Evolutionary conservation across 164 flowering plant genomes (phyloP), one percentile per base, ranked within the genome.

Genomic region (Vitis amurensis): DNA sequence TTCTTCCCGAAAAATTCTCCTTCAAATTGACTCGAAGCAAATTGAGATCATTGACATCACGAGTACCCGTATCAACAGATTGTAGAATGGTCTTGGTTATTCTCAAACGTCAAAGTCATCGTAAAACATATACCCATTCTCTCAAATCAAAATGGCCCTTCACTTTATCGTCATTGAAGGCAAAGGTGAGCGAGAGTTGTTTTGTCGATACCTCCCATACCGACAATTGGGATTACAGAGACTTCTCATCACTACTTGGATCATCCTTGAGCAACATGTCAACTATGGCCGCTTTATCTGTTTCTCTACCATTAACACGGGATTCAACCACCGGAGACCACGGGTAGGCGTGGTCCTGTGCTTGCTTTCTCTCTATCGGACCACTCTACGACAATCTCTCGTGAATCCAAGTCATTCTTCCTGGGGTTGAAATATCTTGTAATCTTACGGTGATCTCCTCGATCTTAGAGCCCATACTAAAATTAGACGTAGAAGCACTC

Each of bases 161-260:
- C 23, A 65, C 64, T 9, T 2, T 2, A 23, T 23, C 50, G 50
- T 76, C 72, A 47, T 68, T 63, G 49, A 56, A 76, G 3, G 63
- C 65, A 13, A 13, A 52, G 31, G 23, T 50, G 71, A 31, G 75
- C 75, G 13, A 76, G 75, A 8, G 79, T 62, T 1, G 79, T 76
- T 64, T 76, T 67, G 9, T 75, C 79, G 1, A 71, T 47, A 0
- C 78, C 78, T 5, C 64, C 78, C 68, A 75, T 66, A 4, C 78
- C 71, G 1, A 52, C 50, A 6, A 76, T 52, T 1, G 79, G 47
- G 29, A 79, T 55, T 44, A 76, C 71, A 12, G 13, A 8, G 11
- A 71, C 27, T 23, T 23, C 17, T 17, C 63, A 11, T 3, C 3
- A 1, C 5, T 48, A 11, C 13, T 3, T 10, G 3, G 1, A 10